Base-by-base conservation (phyloP, 495 filamentous ascomycete genomes). In the Annulohypoxylon nitens region DNA sequence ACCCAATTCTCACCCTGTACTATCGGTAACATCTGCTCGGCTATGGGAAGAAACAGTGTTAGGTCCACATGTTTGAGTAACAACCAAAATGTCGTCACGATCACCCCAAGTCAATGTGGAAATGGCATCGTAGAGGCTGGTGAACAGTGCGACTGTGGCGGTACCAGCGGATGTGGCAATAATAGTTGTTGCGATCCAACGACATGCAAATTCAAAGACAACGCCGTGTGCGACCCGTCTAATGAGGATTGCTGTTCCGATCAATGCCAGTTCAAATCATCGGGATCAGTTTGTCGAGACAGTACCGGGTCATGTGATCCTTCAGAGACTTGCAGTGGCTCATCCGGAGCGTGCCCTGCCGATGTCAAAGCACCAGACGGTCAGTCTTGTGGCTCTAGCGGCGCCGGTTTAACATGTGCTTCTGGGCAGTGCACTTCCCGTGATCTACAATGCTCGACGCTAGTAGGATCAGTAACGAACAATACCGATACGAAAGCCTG, bases 91-190 rank as follows among this genome's bases (percentile, higher is more conserved):
- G 90, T 99, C 16, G 84, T 86, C n/a, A 95, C 92, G n/a, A 93
- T 97, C 77, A 92, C 90, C 0, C 92, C 92, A 73, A 91, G 90
- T 66, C 90, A 93, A 76, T 99, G 96, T 78, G 96, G 96, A 57
- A 99, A 99, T 80, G 96, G 96, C 51, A 98, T 99, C 69, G 97
- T 99, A 45, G 96, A 99, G 80, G 80, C 86, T 9, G 96, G 93
- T 70, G 96, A 99, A 81, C 92, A 99, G 14, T 99, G 96, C 80
- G 96, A 99, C 81, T 99, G 96, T 76, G 97, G 96, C 61, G 96
- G 95, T 47, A 78, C 79, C 6, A 81, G 83, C 34, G 87, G 87
- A 47, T 99, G 96, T 79, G 88, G 83, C 16, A 79, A 84, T 71
- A 93, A 99, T 80, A 64, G 74, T 26, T 99, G 96, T 84, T 99